phyloP scores from a whole-genome alignment of 192 early-diverging fungal genomes.

The Coemansia sp. region DNA sequence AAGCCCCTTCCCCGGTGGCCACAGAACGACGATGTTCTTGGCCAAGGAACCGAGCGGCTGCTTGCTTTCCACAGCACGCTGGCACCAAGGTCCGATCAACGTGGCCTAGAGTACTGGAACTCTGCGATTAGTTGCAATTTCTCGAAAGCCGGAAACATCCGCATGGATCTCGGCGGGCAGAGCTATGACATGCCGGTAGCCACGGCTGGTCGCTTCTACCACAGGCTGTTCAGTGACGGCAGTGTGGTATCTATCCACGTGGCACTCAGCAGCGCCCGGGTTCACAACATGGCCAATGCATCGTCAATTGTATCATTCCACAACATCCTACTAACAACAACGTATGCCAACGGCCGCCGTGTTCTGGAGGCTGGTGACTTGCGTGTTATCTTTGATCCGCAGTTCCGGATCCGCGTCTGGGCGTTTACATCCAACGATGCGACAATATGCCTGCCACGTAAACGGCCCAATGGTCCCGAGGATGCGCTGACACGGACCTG shows the following conservation, averaged over 20 bases:
- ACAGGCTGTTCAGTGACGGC: conserved; percentile 42
- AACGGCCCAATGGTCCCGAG: conserved; percentile 30
- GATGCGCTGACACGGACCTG: conserved; percentile 24
- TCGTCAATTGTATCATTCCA: conserved; percentile 34
- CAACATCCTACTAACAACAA: conserved; percentile 28
- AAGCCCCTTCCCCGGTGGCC: neutral
- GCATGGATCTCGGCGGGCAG: conserved; percentile 33
- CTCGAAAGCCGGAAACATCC: conserved; percentile 16
- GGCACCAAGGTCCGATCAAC: conserved; percentile 1
- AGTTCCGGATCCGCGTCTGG: conserved; percentile 44
- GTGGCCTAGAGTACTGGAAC: conserved; percentile 30
- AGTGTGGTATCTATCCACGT: conserved; percentile 29
- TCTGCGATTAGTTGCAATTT: conserved; percentile 21
- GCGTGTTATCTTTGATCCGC: conserved; percentile 32
- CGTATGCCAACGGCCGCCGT: conserved; percentile 37
- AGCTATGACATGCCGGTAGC: conserved; percentile 37
- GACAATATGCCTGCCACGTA: conserved; percentile 32
- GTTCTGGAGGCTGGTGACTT: conserved; percentile 42
- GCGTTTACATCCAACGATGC: conserved; percentile 32
- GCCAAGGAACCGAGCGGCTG: conserved; percentile 33
- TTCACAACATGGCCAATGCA: conserved; percentile 7
- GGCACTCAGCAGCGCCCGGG: conserved; percentile 24
- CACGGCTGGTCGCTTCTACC: conserved; percentile 44
- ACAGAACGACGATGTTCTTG: conserved; percentile 19
- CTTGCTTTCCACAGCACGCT: conserved; percentile 34